phyloP scores from a whole-genome alignment of 2,329 filamentous ascomycete species.

The Pseudogymnoascus pannorum region DNA sequence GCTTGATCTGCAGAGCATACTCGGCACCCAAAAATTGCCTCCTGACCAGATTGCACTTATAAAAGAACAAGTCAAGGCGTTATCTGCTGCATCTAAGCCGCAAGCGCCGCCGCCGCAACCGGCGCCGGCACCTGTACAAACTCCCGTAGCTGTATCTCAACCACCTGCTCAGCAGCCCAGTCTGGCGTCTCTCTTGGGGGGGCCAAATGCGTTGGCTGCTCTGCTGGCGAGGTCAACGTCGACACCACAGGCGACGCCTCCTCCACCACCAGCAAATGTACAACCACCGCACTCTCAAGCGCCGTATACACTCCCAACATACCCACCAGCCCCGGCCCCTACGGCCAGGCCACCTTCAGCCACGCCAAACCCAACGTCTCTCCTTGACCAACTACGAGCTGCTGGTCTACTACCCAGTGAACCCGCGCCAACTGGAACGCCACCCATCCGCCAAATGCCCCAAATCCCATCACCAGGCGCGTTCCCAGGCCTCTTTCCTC shows the following conservation, averaged over 20 bases:
- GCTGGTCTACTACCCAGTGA: constrained; percentile 55
- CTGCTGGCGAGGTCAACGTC: constrained; percentile 47
- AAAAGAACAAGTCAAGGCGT: constrained; percentile 73
- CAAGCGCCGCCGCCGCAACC: constrained; percentile 29
- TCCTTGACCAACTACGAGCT: constrained; percentile 61
- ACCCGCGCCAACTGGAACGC: constrained; percentile 34
- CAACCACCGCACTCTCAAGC: constrained; percentile 41
- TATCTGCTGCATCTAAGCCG: constrained; percentile 37
- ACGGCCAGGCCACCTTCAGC: constrained; percentile 32
- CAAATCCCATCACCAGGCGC: not conserved
- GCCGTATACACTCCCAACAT: constrained; percentile 33
- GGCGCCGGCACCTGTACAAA: constrained; percentile 21
- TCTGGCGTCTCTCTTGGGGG: constrained; percentile 51
- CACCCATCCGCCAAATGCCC: constrained; percentile 20
- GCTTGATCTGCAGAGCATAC: constrained; percentile 72
- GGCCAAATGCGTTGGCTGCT: constrained; percentile 42
- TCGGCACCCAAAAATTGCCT: constrained; percentile 70
- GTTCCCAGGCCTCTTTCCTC: not conserved
- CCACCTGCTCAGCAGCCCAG: constrained; percentile 30
- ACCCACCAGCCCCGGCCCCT: constrained; percentile 27
- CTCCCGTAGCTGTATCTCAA: constrained; percentile 19
- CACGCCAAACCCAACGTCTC: constrained; percentile 44
- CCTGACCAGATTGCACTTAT: constrained; percentile 77
- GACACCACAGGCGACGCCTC: constrained; percentile 39
- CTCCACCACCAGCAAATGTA: constrained; percentile 34